Base-by-base conservation (phyloP, 495 filamentous ascomycete genomes). In the Geopyxis carbonaria region DNA sequence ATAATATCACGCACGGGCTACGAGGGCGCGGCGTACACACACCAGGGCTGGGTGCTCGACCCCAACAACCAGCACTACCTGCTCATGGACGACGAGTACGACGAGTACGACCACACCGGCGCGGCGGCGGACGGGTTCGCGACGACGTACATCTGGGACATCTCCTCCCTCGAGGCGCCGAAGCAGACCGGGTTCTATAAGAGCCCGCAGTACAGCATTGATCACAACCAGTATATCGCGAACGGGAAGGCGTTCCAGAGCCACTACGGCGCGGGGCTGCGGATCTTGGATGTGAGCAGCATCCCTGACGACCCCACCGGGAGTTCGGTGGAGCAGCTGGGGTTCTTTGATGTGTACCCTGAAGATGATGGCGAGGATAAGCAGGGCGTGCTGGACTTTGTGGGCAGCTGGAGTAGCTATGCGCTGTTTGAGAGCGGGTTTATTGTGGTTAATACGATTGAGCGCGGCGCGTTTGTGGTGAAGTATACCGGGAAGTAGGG, bases 141-240 rank as follows among this genome's bases (percentile, higher is more conserved):
- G 2, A 65, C 67, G 13, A 66, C 67, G 34, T 66, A 68, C 52
- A 73, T 76, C 59, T 75, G 66, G 61, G 64, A 71, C 45, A 67
- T 75, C 46, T 63, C 61, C 53, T 60, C 35, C 64, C 68, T 18
- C 61, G 61, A 35, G 41, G 40, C 3, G 10, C 68, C 70, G 0
- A 62, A 61, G 47, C 64, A 70, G 45, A 76, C 70, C 3, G 72
- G 72, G n/a, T 51, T 58, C 57, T 75, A 68, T 60, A 59, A 65
- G 43, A 63, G 61, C 24, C 53, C 55, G 11, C 61, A 60, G 38
- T 56, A 61, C 40, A 57, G 59, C 15, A 69, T 76, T 45, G 72
- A 76, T 50, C 72, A 76, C 56, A 76, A 75, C 56, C 72, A 74
- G 51, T 76, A 73, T 48, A 57, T 74, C 41, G 48, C 59, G 44